Evolutionary conservation across 805 yeast genomes (phyloP).

Genomic region (Saccharomycopsis babjevae): DNA sequence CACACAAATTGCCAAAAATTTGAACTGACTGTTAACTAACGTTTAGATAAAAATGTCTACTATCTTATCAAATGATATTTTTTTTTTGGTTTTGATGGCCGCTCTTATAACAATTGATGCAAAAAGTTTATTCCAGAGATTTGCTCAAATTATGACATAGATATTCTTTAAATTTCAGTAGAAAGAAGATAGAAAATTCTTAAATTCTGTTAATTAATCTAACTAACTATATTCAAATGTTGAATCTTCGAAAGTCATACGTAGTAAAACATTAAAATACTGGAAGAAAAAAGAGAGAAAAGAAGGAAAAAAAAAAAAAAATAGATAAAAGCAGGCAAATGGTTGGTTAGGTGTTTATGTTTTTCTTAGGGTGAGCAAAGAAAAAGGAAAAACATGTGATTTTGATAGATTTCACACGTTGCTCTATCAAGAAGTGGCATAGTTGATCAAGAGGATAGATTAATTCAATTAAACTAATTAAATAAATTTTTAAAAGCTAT

Average conservation of each 20-base stretch:
- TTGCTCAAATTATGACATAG: background rate
- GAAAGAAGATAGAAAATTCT: too few species aligned
- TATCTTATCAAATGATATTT: background rate
- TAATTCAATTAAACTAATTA: background rate
- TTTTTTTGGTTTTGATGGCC: background rate
- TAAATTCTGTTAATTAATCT: too few species aligned
- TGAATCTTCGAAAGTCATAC: background rate
- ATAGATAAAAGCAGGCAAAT: background rate
- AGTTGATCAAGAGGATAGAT: background rate
- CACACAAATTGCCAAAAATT: background rate
- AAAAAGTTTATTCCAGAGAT: background rate
- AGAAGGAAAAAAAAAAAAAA: background rate
- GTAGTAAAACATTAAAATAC: background rate
- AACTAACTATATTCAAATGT: background rate
- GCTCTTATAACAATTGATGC: background rate
- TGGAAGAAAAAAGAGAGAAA: too few species aligned
- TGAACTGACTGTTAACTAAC: background rate
- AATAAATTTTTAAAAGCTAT: too few species aligned
- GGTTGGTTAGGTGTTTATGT: background rate
- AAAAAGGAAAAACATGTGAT: background rate
- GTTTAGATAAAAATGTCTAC: background rate
- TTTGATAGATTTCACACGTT: background rate
- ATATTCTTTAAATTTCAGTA: background rate
- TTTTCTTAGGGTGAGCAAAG: background rate
- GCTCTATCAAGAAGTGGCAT: background rate